phyloP scores from a whole-genome alignment of 1,284 basidiomycete genomes.

The Peniophora sp. region DNA sequence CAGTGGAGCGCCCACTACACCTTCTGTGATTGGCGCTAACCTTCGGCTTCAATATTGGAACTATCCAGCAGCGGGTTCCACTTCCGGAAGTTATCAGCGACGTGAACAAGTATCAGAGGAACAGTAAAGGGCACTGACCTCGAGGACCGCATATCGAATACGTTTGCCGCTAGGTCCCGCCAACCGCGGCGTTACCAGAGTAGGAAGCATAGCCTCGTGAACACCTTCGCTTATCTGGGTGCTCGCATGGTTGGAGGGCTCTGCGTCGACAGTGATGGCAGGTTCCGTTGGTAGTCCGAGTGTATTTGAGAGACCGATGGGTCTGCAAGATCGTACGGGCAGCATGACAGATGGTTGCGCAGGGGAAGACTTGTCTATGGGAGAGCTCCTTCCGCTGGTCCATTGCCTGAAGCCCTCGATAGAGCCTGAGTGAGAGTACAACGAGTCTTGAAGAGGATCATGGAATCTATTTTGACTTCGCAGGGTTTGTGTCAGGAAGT shows the following conservation, averaged over 20 bases:
- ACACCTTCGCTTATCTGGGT: conserved; percentile 42
- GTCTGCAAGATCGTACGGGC: conserved; percentile 63
- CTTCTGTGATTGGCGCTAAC: conserved; percentile 25
- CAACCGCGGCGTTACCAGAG: conserved; percentile 68
- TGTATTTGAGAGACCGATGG: conserved; percentile 37
- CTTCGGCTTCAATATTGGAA: conserved; percentile 76
- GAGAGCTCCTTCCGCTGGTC: conserved; percentile 54
- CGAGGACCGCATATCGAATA: conserved; percentile 73
- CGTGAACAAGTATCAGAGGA: not conserved
- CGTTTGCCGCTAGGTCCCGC: conserved; percentile 59
- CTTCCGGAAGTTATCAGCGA: conserved; percentile 25
- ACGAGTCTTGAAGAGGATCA: conserved; percentile 73
- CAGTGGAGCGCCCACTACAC: not conserved
- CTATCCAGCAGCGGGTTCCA: conserved; percentile 86
- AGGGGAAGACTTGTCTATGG: conserved; percentile 20
- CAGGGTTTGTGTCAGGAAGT: conserved; percentile 78
- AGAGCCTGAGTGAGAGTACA: conserved; percentile 66
- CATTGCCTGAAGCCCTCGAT: conserved; percentile 70
- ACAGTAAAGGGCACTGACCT: conserved; percentile 36
- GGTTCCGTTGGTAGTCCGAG: not conserved
- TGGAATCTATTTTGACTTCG: conserved; percentile 79
- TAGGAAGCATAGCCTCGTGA: conserved; percentile 65
- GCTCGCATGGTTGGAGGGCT: not conserved
- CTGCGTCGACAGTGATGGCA: not conserved
- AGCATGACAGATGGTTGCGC: conserved; percentile 42